Conservation (phyloP, 768 basidiomycete species). For the Boletus pseudopeckii region DNA sequence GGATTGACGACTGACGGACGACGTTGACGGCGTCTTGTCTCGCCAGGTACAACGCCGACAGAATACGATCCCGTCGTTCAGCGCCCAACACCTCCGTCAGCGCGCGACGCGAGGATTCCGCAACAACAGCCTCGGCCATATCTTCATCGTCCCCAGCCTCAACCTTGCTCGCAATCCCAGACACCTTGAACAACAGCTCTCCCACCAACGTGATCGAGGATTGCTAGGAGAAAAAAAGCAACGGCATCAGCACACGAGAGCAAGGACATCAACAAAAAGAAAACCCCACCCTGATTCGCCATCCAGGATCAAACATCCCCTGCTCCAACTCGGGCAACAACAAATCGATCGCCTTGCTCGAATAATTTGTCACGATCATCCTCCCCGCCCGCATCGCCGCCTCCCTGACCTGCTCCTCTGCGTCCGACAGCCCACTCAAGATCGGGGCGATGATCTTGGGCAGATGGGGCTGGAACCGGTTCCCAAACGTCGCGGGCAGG, state of each 20-base stretch:
- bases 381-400: constrained; percentile 98
- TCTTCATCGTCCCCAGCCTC: constrained; percentile 72
- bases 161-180: constrained; percentile 89
- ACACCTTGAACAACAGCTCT: constrained; percentile 93
- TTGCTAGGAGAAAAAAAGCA: constrained; percentile 49
- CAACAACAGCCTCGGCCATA: constrained; percentile 56
- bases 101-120: constrained; percentile 80
- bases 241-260: neutral
- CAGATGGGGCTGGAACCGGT: constrained; percentile 93
- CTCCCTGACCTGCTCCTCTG: constrained; percentile 93
- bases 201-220: constrained; percentile 95
- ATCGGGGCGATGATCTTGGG: constrained; percentile 94
- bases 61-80: constrained; percentile 86
- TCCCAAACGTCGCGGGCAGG: constrained; percentile 93
- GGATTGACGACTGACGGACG: constrained; percentile 87
- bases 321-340: constrained; percentile 90
- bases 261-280: neutral
- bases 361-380: constrained; percentile 96
- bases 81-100: constrained; percentile 84
- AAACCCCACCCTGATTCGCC: constrained; percentile 84
- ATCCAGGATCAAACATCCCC: constrained; percentile 92
- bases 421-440: constrained; percentile 84
- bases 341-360: constrained; percentile 86
- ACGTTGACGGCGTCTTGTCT: constrained; percentile 88
- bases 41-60: constrained; percentile 88